phyloP scores from a whole-genome alignment of 148 eudicot species.

The Spergularia marina region DNA sequence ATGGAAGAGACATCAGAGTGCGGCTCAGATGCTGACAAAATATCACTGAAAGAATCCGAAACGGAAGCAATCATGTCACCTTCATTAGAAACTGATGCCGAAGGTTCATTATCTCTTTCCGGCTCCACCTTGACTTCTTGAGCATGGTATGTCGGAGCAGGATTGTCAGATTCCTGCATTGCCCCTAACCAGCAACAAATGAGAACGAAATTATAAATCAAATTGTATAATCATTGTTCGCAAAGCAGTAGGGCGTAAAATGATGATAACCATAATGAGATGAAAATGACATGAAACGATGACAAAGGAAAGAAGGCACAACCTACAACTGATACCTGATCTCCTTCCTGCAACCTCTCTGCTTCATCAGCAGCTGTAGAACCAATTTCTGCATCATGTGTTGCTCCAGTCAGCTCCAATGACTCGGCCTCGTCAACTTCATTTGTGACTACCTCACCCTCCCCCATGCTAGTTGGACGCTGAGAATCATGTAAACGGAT shows the following conservation, averaged over 20 bases:
- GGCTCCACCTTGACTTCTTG: conserved; percentile 30
- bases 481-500: conserved; percentile 5
- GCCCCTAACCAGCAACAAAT: conserved; percentile 80
- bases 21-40: conserved; percentile 24
- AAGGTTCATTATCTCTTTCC: conserved; percentile 27
- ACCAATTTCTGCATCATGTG: conserved; percentile 19
- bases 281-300: neutral
- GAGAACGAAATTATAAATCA: conserved; percentile 44
- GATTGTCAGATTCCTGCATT: conserved; percentile 68
- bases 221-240: conserved; percentile 12
- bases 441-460: conserved; percentile 11
- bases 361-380: conserved; percentile 29
- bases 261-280: conserved; percentile 1
- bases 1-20: conserved; percentile 26
- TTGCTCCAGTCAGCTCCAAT: conserved; percentile 1
- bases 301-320: conserved; percentile 49
- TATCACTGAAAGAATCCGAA: conserved; percentile 18
- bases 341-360: conserved; percentile 35
- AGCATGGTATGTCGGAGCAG: conserved; percentile 33
- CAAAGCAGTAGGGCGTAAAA: neutral
- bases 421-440: conserved; percentile 19
- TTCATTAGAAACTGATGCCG: too few species aligned
- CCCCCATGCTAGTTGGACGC: conserved; percentile 14
- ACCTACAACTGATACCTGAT: conserved; percentile 89
- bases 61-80: conserved; percentile 3